Evolutionary conservation across 257 asterid species (phyloP).

Genomic region (Solanum dulcamara): DNA sequence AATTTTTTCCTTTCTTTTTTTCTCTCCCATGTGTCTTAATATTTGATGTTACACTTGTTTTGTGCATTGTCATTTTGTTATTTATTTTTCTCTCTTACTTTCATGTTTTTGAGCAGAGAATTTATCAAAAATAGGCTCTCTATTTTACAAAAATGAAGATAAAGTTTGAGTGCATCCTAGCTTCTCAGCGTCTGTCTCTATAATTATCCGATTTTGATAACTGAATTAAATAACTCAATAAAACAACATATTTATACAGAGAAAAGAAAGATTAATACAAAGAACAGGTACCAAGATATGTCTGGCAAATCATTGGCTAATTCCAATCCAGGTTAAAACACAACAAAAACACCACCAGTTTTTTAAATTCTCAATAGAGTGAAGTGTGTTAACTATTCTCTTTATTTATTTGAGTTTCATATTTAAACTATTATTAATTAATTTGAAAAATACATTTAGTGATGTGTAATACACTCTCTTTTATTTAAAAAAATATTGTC

Average conservation of each 20-base stretch:
- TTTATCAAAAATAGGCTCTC: no score
- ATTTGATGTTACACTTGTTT: background rate
- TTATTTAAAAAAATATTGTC: no score
- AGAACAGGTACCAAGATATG: background rate
- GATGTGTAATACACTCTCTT: no score
- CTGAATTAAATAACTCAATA: background rate
- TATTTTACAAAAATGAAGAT: no score
- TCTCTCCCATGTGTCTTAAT: background rate
- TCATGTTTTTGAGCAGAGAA: no score
- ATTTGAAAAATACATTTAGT: no score
- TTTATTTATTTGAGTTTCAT: no score
- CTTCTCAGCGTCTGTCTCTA: background rate
- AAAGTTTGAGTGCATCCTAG: no score
- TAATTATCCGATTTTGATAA: background rate
- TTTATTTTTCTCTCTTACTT: no score
- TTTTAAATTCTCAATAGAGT: background rate
- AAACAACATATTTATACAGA: background rate
- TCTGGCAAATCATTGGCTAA: background rate
- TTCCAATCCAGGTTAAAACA: background rate
- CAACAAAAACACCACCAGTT: background rate
- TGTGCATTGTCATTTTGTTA: no score
- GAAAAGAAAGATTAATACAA: background rate
- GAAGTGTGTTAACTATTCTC: no score
- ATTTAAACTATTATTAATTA: no score
- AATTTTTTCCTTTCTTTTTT: background rate